A percentile compares a stretch with the other conserved stretches of the same genome.
Evolutionary conservation across 1,139 yeast species (phyloP).

Genomic region (Petasospora fabianii): DNA sequence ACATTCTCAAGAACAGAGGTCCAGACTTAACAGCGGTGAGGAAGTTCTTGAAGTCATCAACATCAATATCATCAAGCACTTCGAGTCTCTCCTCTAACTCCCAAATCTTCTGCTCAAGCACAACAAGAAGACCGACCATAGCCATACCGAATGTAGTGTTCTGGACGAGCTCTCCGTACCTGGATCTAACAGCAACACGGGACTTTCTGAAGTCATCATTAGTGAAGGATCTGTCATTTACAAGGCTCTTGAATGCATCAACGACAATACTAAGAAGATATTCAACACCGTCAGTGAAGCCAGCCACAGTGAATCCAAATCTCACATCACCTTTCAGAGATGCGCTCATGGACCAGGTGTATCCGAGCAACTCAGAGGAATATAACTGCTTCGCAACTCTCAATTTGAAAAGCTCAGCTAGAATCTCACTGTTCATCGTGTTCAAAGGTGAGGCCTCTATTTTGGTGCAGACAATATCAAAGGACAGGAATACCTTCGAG

Average conservation of each 20-base stretch:
- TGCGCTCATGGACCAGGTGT: slow-evolving; percentile 51
- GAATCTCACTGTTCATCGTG: slow-evolving; percentile 45
- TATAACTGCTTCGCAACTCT: slow-evolving; percentile 41
- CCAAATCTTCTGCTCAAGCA: slow-evolving; percentile 53
- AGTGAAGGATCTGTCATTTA: slow-evolving; percentile 15
- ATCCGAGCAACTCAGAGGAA: slow-evolving; percentile 48
- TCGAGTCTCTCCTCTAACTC: slow-evolving; percentile 47
- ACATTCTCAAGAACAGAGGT: slow-evolving; percentile 36
- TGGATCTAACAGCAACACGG: slow-evolving; percentile 40
- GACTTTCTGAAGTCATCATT: slow-evolving; percentile 40
- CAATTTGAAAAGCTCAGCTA: slow-evolving; percentile 44
- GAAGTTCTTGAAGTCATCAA: slow-evolving; percentile 33
- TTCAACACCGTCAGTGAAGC: slow-evolving; percentile 40
- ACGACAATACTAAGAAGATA: slow-evolving; percentile 27
- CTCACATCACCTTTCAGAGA: slow-evolving; percentile 49
- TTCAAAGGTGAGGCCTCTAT: slow-evolving; percentile 32
- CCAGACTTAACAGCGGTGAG: slow-evolving; percentile 23
- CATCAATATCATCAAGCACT: slow-evolving; percentile 55
- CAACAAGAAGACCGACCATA: slow-evolving; percentile 43
- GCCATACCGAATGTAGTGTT: slow-evolving; percentile 42
- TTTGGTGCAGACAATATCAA: slow-evolving; percentile 38
- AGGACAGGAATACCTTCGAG: slow-evolving; percentile 37
- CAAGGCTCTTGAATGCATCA: slow-evolving; percentile 13
- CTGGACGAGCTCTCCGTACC: slow-evolving; percentile 38
- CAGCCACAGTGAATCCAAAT: slow-evolving; percentile 46